Percentiles rank a stretch among this genome's conserved stretches.
phyloP scores from a whole-genome alignment of 1,284 basidiomycete species.

The Farysia itapuensis region DNA sequence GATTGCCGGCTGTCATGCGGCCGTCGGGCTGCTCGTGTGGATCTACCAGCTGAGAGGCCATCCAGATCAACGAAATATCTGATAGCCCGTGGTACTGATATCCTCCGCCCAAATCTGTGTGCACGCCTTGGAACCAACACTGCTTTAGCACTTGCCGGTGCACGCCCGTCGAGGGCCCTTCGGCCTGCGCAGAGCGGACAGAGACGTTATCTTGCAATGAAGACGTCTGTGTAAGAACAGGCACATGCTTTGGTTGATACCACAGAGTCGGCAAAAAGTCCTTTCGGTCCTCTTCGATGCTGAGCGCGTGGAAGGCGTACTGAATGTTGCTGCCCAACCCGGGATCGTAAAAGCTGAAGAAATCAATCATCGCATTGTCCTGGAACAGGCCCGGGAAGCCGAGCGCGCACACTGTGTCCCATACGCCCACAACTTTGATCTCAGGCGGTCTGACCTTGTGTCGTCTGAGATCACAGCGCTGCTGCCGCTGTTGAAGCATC shows the following conservation, averaged over 20 bases:
- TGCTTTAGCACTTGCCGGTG: constrained; percentile 51
- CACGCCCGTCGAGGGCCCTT: constrained; percentile 1
- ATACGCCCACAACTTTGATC: constrained; percentile 44
- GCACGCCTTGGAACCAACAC: constrained; percentile 54
- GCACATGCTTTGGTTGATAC: constrained; percentile 25
- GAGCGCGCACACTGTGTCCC: constrained; percentile 40
- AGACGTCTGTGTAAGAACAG: too few species aligned
- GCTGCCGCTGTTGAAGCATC: neutral
- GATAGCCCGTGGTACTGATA: constrained; percentile 48
- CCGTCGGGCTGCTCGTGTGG: constrained; percentile 18
- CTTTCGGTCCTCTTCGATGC: constrained; percentile 49
- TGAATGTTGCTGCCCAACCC: constrained; percentile 47
- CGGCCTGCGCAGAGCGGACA: neutral
- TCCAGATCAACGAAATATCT: constrained; percentile 54
- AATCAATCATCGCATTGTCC: constrained; percentile 27
- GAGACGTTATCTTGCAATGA: too few species aligned
- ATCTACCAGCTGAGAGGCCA: constrained; percentile 46
- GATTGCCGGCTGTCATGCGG: constrained; percentile 10
- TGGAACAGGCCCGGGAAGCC: constrained; percentile 38
- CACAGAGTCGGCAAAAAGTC: constrained; percentile 52
- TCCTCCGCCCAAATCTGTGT: constrained; percentile 54
- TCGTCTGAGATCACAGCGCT: constrained; percentile 2
- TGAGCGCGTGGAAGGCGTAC: constrained; percentile 52
- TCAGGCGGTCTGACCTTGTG: constrained; percentile 21
- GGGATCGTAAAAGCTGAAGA: constrained; percentile 53